A percentile compares a stretch with the other conserved stretches of the same genome.
Evolutionary conservation across 2,329 filamentous ascomycete species (phyloP).

Genomic region (Phoma herbarum): DNA sequence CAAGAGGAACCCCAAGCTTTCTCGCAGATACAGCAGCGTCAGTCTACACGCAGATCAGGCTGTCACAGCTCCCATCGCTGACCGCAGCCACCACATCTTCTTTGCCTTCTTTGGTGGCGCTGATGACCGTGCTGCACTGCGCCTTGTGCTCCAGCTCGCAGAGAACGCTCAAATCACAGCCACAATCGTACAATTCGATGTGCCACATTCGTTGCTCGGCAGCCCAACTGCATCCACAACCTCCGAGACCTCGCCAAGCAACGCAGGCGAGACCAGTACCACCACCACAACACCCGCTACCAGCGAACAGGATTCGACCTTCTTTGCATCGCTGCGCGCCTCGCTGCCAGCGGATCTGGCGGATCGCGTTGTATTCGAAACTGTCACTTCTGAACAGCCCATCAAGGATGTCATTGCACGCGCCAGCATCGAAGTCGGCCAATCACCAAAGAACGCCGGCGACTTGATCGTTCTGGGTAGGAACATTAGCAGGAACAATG

Average conservation of each 20-base stretch:
- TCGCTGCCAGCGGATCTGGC: constrained; percentile 63
- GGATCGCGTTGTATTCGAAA: constrained; percentile 67
- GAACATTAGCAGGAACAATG: constrained; percentile 40
- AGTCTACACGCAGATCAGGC: constrained; percentile 66
- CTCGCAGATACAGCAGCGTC: constrained; percentile 43
- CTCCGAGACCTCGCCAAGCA: constrained; percentile 21
- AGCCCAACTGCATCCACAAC: constrained; percentile 18
- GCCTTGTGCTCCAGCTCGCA: constrained; percentile 83
- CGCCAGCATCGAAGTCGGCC: constrained; percentile 68
- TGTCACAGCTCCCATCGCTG: constrained; percentile 64
- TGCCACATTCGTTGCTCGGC: constrained; percentile 34
- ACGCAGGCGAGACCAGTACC: constrained; percentile 26
- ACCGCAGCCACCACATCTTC: constrained; percentile 83
- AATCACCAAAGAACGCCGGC: constrained; percentile 70
- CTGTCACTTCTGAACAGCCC: constrained; percentile 45
- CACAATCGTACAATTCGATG: constrained; percentile 71
- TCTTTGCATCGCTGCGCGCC: constrained; percentile 66
- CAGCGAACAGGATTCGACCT: constrained; percentile 59
- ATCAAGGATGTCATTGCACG: constrained; percentile 60
- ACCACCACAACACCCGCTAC: constrained; percentile 17
- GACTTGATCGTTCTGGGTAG: constrained; percentile 76
- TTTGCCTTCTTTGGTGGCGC: constrained; percentile 84
- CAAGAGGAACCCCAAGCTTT: constrained; percentile 34
- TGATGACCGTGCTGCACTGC: constrained; percentile 82
- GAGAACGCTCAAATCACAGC: constrained; percentile 81